phyloP scores from a whole-genome alignment of 257 asterid species.

The Solanum gandarillasii region DNA sequence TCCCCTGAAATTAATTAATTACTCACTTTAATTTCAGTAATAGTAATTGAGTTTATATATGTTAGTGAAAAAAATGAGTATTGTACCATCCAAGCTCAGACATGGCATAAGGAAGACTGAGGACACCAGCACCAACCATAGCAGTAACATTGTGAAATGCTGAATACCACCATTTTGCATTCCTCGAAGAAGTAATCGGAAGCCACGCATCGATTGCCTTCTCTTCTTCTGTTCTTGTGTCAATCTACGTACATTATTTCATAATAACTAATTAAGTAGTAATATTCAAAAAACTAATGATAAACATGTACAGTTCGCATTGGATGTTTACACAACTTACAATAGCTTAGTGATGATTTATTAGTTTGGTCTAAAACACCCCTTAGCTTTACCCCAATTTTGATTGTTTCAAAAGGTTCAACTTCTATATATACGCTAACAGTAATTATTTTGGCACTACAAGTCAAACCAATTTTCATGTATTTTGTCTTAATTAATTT shows the following conservation, averaged over 20 bases:
- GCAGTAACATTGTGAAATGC: slow-evolving; percentile 92
- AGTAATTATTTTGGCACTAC: background rate
- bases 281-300: background rate
- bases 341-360: background rate
- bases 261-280: background rate
- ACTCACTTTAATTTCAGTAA: background rate
- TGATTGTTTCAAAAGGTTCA: background rate
- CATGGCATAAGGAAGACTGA: slow-evolving; percentile 87
- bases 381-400: background rate
- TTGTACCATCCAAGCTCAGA: slow-evolving; percentile 60
- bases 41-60: background rate
- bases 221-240: slow-evolving; percentile 30
- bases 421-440: background rate
- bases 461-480: background rate
- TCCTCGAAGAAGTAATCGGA: slow-evolving; percentile 56
- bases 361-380: background rate
- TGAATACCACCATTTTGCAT: slow-evolving; percentile 94
- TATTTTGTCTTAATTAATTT: background rate
- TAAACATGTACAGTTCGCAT: background rate
- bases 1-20: slow-evolving; percentile 30
- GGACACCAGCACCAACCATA: slow-evolving; percentile 91
- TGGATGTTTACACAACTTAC: background rate
- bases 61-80: background rate
- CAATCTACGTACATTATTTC: slow-evolving; percentile 12
- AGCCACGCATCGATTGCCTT: slow-evolving; percentile 63